Percentiles rank a stretch among this genome's conserved stretches.
These are phyloP conservation scores for Fusarium armeniacum DNA, from an alignment of 2,329 filamentous ascomycete species.

Conservation along the genomic window DNA sequence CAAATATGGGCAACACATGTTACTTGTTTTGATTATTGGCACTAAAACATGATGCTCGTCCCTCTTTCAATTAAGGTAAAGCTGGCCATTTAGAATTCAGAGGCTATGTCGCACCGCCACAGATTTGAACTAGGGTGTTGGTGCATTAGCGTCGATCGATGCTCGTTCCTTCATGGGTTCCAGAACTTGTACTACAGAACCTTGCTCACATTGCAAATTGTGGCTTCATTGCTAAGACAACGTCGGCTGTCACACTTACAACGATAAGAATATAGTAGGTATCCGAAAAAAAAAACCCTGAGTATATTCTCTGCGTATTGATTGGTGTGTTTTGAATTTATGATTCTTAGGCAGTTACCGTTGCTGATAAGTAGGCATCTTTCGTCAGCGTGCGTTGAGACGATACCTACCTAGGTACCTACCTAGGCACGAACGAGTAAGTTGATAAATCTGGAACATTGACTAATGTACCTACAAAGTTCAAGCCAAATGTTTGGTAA, in stretches of 20 bases:
- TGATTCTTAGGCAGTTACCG: background rate
- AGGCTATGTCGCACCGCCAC: conserved; percentile 54
- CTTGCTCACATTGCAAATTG: conserved; percentile 16
- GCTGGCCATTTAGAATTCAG: conserved; percentile 19
- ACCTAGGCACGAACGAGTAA: background rate
- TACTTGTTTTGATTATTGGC: background rate
- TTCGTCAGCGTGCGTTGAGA: background rate
- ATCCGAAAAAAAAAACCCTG: background rate
- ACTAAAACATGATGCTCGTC: conserved; percentile 1
- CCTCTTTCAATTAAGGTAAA: conserved; percentile 15
- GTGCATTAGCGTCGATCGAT: conserved; percentile 57
- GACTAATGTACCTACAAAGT: background rate
- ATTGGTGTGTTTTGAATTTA: background rate
- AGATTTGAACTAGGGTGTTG: conserved; percentile 45
- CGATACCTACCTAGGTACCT: too few relatives aligned
- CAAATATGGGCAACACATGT: background rate
- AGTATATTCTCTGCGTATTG: background rate
- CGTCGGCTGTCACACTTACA: background rate
- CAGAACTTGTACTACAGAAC: conserved; percentile 43
- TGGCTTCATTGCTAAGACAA: conserved; percentile 6
- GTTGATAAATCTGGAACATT: background rate
- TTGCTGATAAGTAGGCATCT: background rate
- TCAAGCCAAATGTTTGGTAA: background rate
- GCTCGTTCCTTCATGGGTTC: conserved; percentile 41
- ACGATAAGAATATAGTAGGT: background rate